phyloP scores from a whole-genome alignment of 495 filamentous ascomycete genomes.

The Xylaria nigripes region DNA sequence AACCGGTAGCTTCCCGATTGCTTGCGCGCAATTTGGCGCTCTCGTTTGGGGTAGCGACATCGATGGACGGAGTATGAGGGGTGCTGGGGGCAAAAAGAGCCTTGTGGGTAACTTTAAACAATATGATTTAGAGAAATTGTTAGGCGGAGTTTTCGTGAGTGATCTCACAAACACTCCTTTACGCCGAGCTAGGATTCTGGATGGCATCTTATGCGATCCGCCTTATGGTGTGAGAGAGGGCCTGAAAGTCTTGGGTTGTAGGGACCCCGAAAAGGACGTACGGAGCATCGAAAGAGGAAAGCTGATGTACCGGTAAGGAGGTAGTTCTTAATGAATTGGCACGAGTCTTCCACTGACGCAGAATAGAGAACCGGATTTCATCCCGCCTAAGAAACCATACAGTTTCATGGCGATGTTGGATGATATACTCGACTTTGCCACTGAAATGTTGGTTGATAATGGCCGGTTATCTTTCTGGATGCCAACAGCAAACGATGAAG shows the following conservation, averaged over 20 bases:
- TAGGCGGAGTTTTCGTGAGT: constrained; percentile 70
- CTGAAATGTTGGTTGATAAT: constrained; percentile 65
- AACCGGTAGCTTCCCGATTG: constrained; percentile 82
- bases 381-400: constrained; percentile 86
- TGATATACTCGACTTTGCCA: constrained; percentile 79
- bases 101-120: constrained; percentile 73
- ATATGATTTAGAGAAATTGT: constrained; percentile 57
- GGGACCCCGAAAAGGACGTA: constrained; percentile 56
- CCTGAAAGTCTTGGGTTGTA: constrained; percentile 71
- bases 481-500: constrained; percentile 79
- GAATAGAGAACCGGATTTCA: constrained; percentile 60
- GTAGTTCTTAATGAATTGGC: neutral
- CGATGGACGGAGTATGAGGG: constrained; percentile 77
- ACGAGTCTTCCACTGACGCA: neutral
- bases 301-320: constrained; percentile 56
- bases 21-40: constrained; percentile 84
- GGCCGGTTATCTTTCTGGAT: constrained; percentile 93
- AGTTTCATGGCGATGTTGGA: constrained; percentile 82
- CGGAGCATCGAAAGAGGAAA: constrained; percentile 57
- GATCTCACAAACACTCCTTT: constrained; percentile 88
- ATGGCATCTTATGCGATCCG: constrained; percentile 94
- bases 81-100: constrained; percentile 44
- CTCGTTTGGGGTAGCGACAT: constrained; percentile 79
- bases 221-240: constrained; percentile 97
- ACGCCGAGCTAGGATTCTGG: constrained; percentile 54